Percentiles rank a stretch among this genome's conserved stretches.
phyloP scores from a whole-genome alignment of 2,329 filamentous ascomycete genomes.

The Diplodia sapinea region DNA sequence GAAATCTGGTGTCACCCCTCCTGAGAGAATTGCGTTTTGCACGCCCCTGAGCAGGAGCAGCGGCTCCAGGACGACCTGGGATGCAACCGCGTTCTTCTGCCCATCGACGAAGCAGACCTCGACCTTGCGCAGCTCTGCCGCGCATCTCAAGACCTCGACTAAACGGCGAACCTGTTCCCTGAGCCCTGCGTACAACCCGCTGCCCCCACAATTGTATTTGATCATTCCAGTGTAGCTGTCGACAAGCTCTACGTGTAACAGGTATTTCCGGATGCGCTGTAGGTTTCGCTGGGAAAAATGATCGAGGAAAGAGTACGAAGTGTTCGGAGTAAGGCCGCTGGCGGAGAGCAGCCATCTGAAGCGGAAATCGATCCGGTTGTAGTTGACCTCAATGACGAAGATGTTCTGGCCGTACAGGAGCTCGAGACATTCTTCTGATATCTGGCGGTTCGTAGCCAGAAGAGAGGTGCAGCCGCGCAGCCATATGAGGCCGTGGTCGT shows the following conservation, averaged over 20 bases:
- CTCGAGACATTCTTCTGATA: conserved; percentile 54
- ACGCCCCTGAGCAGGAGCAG: conserved; percentile 48
- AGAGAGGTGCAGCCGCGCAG: conserved; percentile 49
- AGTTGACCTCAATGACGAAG: conserved; percentile 55
- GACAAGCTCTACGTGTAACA: conserved; percentile 55
- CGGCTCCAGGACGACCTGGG: conserved; percentile 52
- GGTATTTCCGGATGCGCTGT: conserved; percentile 48
- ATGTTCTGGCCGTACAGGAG: conserved; percentile 55
- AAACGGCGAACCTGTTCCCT: conserved; percentile 49
- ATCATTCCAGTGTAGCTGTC: conserved; percentile 59
- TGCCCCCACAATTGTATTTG: conserved; percentile 57
- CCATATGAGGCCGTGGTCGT: conserved; percentile 50
- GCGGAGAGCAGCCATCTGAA: conserved; percentile 52
- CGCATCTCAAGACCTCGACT: conserved; percentile 46
- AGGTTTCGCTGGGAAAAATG: conserved; percentile 52
- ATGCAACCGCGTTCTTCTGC: conserved; percentile 44
- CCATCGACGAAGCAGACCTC: conserved; percentile 44
- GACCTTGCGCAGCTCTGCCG: conserved; percentile 37
- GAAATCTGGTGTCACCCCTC: conserved; percentile 48
- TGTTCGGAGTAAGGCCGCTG: conserved; percentile 50
- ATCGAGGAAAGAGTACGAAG: conserved; percentile 50
- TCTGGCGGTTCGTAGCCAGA: conserved; percentile 48
- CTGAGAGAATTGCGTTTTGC: conserved; percentile 45
- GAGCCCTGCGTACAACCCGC: conserved; percentile 52
- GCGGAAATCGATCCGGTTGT: conserved; percentile 51